These are phyloP conservation scores for Cystobasidium onofrii DNA, from an alignment of 768 basidiomycete genomes.

Conservation along the genomic window DNA sequence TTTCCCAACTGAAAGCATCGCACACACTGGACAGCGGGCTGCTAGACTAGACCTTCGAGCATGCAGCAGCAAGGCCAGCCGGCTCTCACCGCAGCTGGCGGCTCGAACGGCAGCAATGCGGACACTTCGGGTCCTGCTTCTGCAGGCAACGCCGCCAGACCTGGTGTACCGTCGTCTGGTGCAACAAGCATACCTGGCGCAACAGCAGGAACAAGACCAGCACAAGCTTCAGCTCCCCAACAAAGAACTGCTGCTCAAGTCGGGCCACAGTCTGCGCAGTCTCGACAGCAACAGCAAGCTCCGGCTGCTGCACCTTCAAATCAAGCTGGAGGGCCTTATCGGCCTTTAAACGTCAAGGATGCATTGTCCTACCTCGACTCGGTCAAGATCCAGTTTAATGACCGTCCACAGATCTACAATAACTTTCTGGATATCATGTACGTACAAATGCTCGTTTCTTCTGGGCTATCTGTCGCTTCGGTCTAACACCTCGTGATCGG, in stretches of 20 bases:
- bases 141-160: not conserved
- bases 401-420: slow-evolving; percentile 41
- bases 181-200: not conserved
- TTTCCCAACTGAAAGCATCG: too few relatives aligned
- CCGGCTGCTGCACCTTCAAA: not conserved
- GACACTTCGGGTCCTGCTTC: not conserved
- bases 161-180: not conserved
- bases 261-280: not conserved
- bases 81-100: not conserved
- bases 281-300: slow-evolving; percentile 2
- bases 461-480: not conserved
- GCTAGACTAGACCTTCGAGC: too few relatives aligned
- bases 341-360: slow-evolving; percentile 37
- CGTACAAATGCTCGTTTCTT: not conserved
- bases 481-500: not conserved
- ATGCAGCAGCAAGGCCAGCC: not conserved
- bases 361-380: slow-evolving; percentile 43
- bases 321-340: not conserved
- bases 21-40: too few relatives aligned
- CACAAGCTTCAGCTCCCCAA: not conserved
- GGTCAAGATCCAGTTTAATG: slow-evolving; percentile 43
- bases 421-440: slow-evolving; percentile 62
- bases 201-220: not conserved
- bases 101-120: not conserved
- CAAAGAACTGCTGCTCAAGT: not conserved